Evolutionary conservation across 129 eudicot species (phyloP).

Genomic region (Lactuca sativa): DNA sequence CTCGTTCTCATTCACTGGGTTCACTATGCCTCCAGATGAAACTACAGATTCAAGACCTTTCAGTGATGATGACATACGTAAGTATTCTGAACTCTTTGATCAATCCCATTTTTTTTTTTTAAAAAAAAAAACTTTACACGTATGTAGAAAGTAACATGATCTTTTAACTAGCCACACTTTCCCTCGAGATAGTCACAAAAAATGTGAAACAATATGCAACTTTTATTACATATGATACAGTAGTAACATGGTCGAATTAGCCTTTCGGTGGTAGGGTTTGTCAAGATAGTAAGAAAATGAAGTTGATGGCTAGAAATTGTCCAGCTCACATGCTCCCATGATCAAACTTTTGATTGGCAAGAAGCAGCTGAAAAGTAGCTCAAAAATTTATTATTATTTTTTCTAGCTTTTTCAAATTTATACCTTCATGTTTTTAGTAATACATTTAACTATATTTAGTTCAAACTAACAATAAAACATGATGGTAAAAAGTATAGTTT

Average conservation of each 20-base stretch:
- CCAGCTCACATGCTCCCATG: constrained; percentile 25
- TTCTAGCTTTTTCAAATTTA: background rate
- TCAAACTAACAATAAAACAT: constrained; percentile 7
- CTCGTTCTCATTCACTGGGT: constrained; percentile 89
- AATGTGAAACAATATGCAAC: background rate
- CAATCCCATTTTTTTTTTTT: background rate
- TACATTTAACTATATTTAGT: background rate
- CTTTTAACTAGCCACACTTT: background rate
- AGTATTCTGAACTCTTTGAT: constrained; percentile 21
- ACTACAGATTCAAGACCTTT: constrained; percentile 66
- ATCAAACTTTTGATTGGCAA: constrained; percentile 18
- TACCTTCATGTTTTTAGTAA: background rate
- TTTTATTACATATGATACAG: too few species aligned
- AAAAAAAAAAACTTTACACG: background rate
- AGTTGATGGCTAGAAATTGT: constrained; percentile 13
- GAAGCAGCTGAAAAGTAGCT: constrained; percentile 27
- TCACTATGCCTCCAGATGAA: constrained; percentile 81
- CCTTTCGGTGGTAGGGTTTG: background rate
- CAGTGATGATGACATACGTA: constrained; percentile 87
- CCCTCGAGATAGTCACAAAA: background rate
- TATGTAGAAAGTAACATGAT: constrained; percentile 18
- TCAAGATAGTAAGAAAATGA: constrained; percentile 7
- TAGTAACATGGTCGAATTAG: background rate
- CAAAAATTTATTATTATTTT: background rate
- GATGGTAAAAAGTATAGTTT: background rate